A percentile compares a stretch with the other conserved stretches of the same genome.
phyloP scores from a whole-genome alignment of 768 basidiomycete species.

The Podaxis sp. region DNA sequence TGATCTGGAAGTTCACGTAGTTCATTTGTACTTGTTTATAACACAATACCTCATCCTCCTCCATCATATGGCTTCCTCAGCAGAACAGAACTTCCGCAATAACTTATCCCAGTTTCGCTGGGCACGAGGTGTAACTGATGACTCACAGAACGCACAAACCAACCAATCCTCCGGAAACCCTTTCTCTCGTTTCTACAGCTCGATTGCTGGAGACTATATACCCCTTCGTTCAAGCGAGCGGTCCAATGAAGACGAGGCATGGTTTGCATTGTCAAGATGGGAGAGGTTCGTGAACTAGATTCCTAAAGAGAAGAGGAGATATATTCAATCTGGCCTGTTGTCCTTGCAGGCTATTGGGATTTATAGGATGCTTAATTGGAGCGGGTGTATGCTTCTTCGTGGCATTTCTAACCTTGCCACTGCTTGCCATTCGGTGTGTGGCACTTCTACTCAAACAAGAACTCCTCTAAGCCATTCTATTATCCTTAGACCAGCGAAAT shows the following conservation, averaged over 20 bases:
- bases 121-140: conserved; percentile 72
- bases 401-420: conserved; percentile 79
- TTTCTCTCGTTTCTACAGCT: conserved; percentile 85
- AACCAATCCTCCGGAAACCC: conserved; percentile 50
- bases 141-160: conserved; percentile 52
- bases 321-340: not conserved
- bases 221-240: conserved; percentile 80
- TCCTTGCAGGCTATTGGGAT: conserved; percentile 76
- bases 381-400: conserved; percentile 94
- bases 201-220: conserved; percentile 84
- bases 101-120: conserved; percentile 88
- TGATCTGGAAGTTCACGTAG: not conserved
- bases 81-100: conserved; percentile 69
- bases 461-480: not conserved
- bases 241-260: conserved; percentile 95
- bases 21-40: conserved; percentile 12
- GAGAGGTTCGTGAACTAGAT: conserved; percentile 60
- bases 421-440: conserved; percentile 41
- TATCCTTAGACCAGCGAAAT: conserved; percentile 78
- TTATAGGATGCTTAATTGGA: conserved; percentile 85
- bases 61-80: conserved; percentile 23
- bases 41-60: not conserved
- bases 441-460: not conserved
- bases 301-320: not conserved
- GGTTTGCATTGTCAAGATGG: conserved; percentile 91